Percentiles rank a stretch among this genome's conserved stretches.
These are phyloP conservation scores for Guyanaporus albipodus DNA, from an alignment of 768 basidiomycete genomes.

Conservation along the genomic window DNA sequence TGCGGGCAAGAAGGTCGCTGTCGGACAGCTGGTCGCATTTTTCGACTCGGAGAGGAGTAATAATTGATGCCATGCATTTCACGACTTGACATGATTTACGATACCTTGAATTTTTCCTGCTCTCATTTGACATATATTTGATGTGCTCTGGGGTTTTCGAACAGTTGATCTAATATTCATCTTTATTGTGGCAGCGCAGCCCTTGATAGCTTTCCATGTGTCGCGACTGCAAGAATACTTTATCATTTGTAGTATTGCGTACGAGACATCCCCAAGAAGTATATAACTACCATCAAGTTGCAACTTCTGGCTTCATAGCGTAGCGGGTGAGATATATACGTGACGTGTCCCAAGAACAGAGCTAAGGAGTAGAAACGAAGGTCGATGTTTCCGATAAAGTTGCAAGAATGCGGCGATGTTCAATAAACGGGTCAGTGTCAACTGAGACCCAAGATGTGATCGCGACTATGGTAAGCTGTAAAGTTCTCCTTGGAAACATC, in stretches of 20 bases:
- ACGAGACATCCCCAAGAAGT: too few species aligned
- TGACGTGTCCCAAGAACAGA: too few species aligned
- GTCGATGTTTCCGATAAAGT: too few species aligned
- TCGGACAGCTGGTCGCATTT: slow-evolving; percentile 80
- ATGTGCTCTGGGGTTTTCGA: neutral
- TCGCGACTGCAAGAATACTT: neutral
- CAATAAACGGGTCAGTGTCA: too few species aligned
- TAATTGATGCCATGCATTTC: neutral
- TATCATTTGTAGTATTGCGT: slow-evolving; percentile 2
- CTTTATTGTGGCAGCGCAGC: neutral
- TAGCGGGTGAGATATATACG: neutral
- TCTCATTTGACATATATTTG: neutral
- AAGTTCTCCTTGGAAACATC: too few species aligned
- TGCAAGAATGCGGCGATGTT: too few species aligned
- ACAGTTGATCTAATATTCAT: neutral
- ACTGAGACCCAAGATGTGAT: too few species aligned
- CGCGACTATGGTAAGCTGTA: too few species aligned
- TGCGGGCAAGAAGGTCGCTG: slow-evolving; percentile 57
- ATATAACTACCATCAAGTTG: too few species aligned
- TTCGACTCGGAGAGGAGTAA: slow-evolving; percentile 49
- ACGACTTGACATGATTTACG: neutral
- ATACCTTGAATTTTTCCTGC: neutral
- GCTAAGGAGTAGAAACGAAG: too few species aligned
- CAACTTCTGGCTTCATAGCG: too few species aligned
- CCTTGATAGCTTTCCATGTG: neutral